These are phyloP conservation scores for Nakazawaea wickerhamii DNA, from an alignment of 805 yeast genomes.

Conservation along the genomic window DNA sequence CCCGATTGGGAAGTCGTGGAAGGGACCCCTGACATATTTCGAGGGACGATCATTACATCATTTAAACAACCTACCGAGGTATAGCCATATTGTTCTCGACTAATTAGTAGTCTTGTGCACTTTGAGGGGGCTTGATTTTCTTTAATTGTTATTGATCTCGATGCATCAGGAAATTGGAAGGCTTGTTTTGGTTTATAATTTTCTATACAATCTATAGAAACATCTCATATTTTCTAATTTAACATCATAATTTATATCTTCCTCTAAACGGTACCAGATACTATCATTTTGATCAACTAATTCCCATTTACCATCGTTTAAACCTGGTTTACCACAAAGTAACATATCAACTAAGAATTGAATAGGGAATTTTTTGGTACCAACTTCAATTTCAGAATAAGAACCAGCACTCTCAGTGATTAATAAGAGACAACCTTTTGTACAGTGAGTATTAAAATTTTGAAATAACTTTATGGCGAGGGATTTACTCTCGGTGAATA, in stretches of 20 bases:
- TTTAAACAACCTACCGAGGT: no score
- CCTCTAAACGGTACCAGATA: constrained; percentile 65
- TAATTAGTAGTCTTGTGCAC: no score
- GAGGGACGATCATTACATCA: background rate
- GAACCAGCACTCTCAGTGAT: constrained; percentile 89
- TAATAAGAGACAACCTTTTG: constrained; percentile 52
- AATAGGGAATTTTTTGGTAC: constrained; percentile 74
- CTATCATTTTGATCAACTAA: constrained; percentile 63
- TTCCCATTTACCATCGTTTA: constrained; percentile 57
- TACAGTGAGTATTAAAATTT: constrained; percentile 43
- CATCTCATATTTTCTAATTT: constrained; percentile 86
- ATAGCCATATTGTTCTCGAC: no score
- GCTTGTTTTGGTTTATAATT: constrained; percentile 16
- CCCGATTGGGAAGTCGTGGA: background rate
- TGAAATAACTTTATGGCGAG: constrained; percentile 58
- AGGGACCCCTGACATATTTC: background rate
- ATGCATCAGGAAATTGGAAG: no score
- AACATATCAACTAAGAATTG: constrained; percentile 75
- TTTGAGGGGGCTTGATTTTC: no score
- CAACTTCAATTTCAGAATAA: constrained; percentile 73
- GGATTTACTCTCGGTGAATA: constrained; percentile 63
- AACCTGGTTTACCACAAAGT: constrained; percentile 45
- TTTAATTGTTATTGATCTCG: no score
- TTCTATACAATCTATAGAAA: constrained; percentile 69
- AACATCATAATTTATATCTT: constrained; percentile 47